These are phyloP conservation scores for Hypomontagnella submonticulosa DNA, from an alignment of 495 filamentous ascomycete genomes.

Conservation along the genomic window DNA sequence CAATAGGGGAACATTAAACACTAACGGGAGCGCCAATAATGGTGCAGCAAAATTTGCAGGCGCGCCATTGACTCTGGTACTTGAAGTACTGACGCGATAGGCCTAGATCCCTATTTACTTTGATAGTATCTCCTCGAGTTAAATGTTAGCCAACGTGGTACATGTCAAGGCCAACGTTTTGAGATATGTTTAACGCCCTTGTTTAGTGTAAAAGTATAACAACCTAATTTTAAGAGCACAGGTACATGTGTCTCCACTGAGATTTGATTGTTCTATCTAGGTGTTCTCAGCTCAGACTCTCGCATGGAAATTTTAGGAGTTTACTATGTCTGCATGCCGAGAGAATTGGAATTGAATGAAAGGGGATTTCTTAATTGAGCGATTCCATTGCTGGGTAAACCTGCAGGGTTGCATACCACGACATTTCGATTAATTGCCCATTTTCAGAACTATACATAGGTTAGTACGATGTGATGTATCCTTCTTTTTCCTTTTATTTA, in stretches of 20 bases:
- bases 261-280: neutral
- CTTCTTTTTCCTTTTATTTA: too few relatives aligned
- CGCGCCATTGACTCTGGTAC: constrained; percentile 19
- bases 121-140: neutral
- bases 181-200: constrained; percentile 7
- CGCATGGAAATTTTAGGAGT: constrained; percentile 23
- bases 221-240: too few relatives aligned
- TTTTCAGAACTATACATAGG: neutral
- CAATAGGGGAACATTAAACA: constrained; percentile 12
- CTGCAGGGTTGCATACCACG: constrained; percentile 16
- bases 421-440: constrained; percentile 16
- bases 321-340: constrained; percentile 7
- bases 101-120: neutral
- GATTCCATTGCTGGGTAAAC: constrained; percentile 7
- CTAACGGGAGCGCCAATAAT: constrained; percentile 25
- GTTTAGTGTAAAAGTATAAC: constrained; percentile 14
- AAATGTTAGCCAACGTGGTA: constrained; percentile 12
- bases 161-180: neutral
- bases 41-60: constrained; percentile 27
- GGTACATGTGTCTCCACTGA: too few relatives aligned
- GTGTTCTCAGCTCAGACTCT: constrained; percentile 23
- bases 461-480: neutral
- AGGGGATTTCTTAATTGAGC: constrained; percentile 17
- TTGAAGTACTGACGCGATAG: constrained; percentile 16
- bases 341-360: constrained; percentile 10